Percentiles rank a stretch among this genome's conserved stretches.
phyloP scores from a whole-genome alignment of 768 basidiomycete species.

The Russula emetica region DNA sequence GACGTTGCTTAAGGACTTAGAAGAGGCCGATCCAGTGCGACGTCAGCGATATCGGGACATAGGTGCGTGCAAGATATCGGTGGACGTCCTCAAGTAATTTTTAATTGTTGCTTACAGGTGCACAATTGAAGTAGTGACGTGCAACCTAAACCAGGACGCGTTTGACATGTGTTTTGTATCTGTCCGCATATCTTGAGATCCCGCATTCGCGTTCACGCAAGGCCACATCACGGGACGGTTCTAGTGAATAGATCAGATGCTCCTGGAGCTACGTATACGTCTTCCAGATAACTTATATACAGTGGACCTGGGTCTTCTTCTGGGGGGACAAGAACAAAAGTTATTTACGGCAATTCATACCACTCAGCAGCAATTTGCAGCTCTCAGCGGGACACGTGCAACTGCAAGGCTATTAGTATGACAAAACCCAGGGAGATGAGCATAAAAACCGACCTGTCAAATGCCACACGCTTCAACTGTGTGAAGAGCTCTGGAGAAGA shows the following conservation, averaged over 20 bases:
- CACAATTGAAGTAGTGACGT: constrained; percentile 2
- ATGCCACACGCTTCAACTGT: constrained; percentile 29
- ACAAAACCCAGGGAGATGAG: not conserved
- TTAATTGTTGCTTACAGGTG: constrained; percentile 1
- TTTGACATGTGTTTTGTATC: not conserved
- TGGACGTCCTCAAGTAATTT: not conserved
- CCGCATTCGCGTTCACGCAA: not conserved
- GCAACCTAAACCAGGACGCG: not conserved
- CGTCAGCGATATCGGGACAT: constrained; percentile 64
- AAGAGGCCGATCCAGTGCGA: constrained; percentile 61
- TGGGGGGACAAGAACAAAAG: not conserved
- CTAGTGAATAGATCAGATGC: not conserved
- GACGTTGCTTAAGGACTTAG: constrained; percentile 51
- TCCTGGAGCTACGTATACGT: not conserved
- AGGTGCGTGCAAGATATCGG: constrained; percentile 37
- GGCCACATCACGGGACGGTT: not conserved
- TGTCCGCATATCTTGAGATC: not conserved
- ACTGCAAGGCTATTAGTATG: constrained; percentile 33
- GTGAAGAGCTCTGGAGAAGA: constrained; percentile 25
- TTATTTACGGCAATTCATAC: not conserved
- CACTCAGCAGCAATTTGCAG: constrained; percentile 55
- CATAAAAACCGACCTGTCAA: constrained; percentile 34
- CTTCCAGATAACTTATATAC: not conserved
- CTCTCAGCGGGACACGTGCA: constrained; percentile 57
- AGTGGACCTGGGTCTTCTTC: not conserved